Conservation (phyloP, 2,329 filamentous ascomycete species). For the Pezicula carpinea region DNA sequence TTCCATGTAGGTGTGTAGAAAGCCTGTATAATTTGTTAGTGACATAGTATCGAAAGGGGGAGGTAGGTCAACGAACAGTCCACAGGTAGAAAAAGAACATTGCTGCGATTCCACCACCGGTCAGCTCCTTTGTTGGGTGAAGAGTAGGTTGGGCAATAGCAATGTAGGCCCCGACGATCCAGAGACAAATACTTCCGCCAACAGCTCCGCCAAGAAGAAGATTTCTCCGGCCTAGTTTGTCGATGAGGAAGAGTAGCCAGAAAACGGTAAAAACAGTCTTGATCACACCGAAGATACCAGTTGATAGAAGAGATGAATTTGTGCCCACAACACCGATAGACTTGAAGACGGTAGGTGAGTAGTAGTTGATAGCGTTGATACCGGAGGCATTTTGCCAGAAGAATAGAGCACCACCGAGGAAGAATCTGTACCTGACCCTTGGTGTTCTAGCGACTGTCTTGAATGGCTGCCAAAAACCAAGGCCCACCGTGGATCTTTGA, state of each 20-base stretch:
- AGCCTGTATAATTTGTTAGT: slow-evolving; percentile 26
- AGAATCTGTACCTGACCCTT: slow-evolving; percentile 65
- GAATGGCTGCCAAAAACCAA: slow-evolving; percentile 74
- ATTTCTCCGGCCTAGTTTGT: slow-evolving; percentile 55
- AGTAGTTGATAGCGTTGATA: slow-evolving; percentile 79
- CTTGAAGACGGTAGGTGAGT: slow-evolving; percentile 63
- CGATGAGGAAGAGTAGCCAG: slow-evolving; percentile 66
- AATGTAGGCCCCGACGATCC: slow-evolving; percentile 60
- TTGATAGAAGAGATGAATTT: slow-evolving; percentile 57
- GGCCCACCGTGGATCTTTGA: slow-evolving; percentile 57
- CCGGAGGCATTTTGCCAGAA: slow-evolving; percentile 74
- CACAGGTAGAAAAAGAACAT: slow-evolving; percentile 72
- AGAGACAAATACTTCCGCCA: slow-evolving; percentile 60
- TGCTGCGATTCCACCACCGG: slow-evolving; percentile 50
- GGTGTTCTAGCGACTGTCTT: slow-evolving; percentile 46
- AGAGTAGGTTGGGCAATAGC: slow-evolving; percentile 39
- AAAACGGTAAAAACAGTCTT: slow-evolving; percentile 65
- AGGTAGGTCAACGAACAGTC: slow-evolving; percentile 36
- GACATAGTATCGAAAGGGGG: neutral
- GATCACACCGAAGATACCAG: slow-evolving; percentile 73
- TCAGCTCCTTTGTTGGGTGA: slow-evolving; percentile 31
- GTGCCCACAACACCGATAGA: slow-evolving; percentile 53
- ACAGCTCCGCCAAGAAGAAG: slow-evolving; percentile 61
- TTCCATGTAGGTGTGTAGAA: slow-evolving; percentile 72
- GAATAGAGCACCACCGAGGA: slow-evolving; percentile 70